Percentiles rank a stretch among this genome's conserved stretches.
These are phyloP conservation scores for Candida germanica DNA, from an alignment of 805 yeast genomes.

Conservation along the genomic window DNA sequence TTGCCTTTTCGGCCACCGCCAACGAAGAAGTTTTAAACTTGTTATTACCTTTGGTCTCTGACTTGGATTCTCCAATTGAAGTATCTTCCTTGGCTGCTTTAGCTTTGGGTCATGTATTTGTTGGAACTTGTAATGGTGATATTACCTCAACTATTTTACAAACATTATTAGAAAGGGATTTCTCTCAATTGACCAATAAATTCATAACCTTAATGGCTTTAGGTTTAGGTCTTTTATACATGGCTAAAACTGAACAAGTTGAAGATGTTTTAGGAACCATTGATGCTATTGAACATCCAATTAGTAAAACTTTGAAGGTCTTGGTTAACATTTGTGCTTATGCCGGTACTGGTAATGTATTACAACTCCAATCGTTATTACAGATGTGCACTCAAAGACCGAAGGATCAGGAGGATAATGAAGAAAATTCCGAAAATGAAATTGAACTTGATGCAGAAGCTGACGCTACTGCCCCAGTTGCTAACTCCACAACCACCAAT, in stretches of 20 bases:
- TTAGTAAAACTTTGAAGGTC: conserved; percentile 83
- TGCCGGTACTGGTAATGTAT: conserved; percentile 96
- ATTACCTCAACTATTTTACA: conserved; percentile 89
- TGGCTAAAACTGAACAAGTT: conserved; percentile 91
- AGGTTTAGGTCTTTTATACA: conserved; percentile 85
- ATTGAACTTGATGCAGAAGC: conserved; percentile 21
- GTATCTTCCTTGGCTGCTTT: conserved; percentile 82
- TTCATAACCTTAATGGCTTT: conserved; percentile 89
- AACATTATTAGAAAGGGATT: conserved; percentile 82
- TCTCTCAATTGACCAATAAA: conserved; percentile 71
- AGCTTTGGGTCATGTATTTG: conserved; percentile 90
- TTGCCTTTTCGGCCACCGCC: conserved; percentile 92
- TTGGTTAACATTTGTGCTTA: conserved; percentile 90
- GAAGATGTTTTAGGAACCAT: conserved; percentile 93
- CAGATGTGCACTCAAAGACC: conserved; percentile 83
- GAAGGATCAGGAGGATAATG: conserved; percentile 58
- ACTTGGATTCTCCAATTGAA: conserved; percentile 70
- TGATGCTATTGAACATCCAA: conserved; percentile 93
- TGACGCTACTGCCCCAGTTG: conserved; percentile 22
- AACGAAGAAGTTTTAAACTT: conserved; percentile 78
- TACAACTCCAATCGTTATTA: conserved; percentile 86
- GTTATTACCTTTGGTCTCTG: conserved; percentile 79
- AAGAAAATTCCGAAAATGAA: conserved; percentile 40
- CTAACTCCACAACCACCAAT: conserved; percentile 19
- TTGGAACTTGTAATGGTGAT: conserved; percentile 94